Evolutionary conservation across 2,329 filamentous ascomycete species (phyloP).

Genomic region (Beauveria scarabaeidicola): DNA sequence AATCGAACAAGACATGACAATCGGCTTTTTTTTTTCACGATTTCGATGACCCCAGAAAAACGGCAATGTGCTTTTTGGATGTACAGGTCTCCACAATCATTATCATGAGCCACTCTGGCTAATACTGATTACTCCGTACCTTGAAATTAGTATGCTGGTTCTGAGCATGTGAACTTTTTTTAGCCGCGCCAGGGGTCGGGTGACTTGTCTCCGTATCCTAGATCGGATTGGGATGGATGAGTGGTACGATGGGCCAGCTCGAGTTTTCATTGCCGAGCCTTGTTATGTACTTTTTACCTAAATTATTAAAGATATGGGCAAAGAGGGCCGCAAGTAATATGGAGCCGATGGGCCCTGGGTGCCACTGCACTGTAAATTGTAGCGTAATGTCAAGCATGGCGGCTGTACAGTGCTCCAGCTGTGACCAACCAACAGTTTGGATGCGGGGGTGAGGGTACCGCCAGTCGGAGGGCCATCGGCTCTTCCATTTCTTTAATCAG

Average conservation of each 20-base stretch:
- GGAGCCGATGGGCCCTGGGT: conserved; percentile 3
- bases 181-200: background rate
- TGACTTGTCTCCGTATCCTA: background rate
- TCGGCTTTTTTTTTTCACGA: background rate
- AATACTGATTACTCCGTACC: background rate
- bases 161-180: background rate
- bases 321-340: background rate
- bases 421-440: background rate
- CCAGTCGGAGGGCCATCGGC: conserved; percentile 18
- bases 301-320: background rate
- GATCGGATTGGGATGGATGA: background rate
- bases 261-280: background rate
- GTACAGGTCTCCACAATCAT: background rate
- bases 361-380: background rate
- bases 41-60: too few species aligned
- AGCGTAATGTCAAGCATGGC: conserved; percentile 1
- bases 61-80: too few species aligned
- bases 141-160: background rate
- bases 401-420: background rate
- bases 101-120: conserved; percentile 1
- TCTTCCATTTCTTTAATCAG: conserved; percentile 5
- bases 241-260: background rate
- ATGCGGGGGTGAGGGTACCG: conserved; percentile 15
- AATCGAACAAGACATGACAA: background rate
- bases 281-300: conserved; percentile 13